phyloP scores from a whole-genome alignment of 2,329 filamentous ascomycete genomes.

The Penicillium sp. region DNA sequence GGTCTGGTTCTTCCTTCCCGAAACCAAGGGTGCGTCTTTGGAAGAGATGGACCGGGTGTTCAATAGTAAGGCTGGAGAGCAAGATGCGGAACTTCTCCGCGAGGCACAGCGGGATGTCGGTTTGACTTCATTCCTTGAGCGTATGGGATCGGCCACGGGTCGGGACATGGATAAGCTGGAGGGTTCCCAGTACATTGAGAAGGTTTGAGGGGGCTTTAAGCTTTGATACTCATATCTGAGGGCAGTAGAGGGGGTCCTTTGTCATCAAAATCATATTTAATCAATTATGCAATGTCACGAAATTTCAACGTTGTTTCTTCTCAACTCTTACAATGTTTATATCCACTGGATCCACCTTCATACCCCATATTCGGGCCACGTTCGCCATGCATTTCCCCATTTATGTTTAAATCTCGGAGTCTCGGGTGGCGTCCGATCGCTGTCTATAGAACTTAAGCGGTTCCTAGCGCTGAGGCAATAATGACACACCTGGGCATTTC shows the following conservation, averaged over 20 bases:
- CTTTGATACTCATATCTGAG: not conserved
- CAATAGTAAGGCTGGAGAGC: slow-evolving; percentile 28
- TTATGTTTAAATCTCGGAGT: not conserved
- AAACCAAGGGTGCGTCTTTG: slow-evolving; percentile 59
- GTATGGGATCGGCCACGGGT: slow-evolving; percentile 15
- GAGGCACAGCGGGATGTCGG: slow-evolving; percentile 29
- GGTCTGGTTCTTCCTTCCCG: slow-evolving; percentile 49
- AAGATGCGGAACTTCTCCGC: slow-evolving; percentile 26
- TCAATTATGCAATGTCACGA: not conserved
- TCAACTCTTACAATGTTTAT: not conserved
- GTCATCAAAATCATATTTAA: not conserved
- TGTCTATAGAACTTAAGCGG: not conserved
- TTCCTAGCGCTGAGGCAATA: not conserved
- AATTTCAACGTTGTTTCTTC: not conserved
- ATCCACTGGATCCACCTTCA: not conserved
- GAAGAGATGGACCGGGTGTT: slow-evolving; percentile 54
- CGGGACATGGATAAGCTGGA: slow-evolving; percentile 22
- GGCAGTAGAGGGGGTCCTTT: not conserved
- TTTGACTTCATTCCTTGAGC: slow-evolving; percentile 23
- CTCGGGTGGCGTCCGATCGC: not conserved
- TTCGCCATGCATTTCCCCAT: not conserved
- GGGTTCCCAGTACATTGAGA: slow-evolving; percentile 22
- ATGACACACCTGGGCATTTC: not conserved
- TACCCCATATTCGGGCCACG: not conserved
- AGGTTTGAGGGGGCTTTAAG: slow-evolving; percentile 5